Percentiles rank a stretch among this genome's conserved stretches.
These are phyloP conservation scores for Lagenidium sp. DNA, from an alignment of 352 stramenopile genomes.

Conservation along the genomic window DNA sequence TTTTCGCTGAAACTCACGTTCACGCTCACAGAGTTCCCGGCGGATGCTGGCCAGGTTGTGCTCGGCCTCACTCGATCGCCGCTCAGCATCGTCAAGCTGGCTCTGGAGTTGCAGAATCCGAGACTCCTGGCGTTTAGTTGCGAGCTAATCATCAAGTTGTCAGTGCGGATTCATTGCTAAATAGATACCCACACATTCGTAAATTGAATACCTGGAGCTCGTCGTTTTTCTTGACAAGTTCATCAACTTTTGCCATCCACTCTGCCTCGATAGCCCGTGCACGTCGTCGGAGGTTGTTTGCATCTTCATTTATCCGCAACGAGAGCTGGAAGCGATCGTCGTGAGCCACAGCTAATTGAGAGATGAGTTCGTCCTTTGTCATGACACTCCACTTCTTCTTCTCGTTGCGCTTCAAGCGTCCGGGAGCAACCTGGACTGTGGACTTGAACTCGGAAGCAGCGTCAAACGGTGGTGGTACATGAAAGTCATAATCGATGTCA, in stretches of 20 bases:
- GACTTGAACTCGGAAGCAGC: no score
- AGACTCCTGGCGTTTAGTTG: slow-evolving; percentile 6
- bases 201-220: slow-evolving; percentile 20
- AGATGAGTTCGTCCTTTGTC: slow-evolving; percentile 34
- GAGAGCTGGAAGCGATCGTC: slow-evolving; percentile 34
- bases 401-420: slow-evolving; percentile 6
- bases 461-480: slow-evolving; percentile 3
- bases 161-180: no score
- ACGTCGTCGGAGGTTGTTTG: slow-evolving; percentile 27
- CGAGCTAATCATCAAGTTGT: no score
- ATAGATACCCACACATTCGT: no score
- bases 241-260: slow-evolving; percentile 31
- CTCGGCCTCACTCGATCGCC: slow-evolving; percentile 15
- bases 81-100: slow-evolving; percentile 19
- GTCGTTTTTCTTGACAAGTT: slow-evolving; percentile 31
- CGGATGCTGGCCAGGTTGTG: slow-evolving; percentile 30
- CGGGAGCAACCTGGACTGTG: neutral
- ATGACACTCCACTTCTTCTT: slow-evolving; percentile 16
- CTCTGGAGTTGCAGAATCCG: slow-evolving; percentile 8
- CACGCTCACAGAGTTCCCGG: slow-evolving; percentile 23
- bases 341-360: slow-evolving; percentile 22
- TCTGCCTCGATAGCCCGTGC: slow-evolving; percentile 25
- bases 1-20: slow-evolving; percentile 15
- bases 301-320: slow-evolving; percentile 28
- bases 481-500: neutral